Conservation (phyloP, 2,329 filamentous ascomycete genomes). For the Amauroascus niger region DNA sequence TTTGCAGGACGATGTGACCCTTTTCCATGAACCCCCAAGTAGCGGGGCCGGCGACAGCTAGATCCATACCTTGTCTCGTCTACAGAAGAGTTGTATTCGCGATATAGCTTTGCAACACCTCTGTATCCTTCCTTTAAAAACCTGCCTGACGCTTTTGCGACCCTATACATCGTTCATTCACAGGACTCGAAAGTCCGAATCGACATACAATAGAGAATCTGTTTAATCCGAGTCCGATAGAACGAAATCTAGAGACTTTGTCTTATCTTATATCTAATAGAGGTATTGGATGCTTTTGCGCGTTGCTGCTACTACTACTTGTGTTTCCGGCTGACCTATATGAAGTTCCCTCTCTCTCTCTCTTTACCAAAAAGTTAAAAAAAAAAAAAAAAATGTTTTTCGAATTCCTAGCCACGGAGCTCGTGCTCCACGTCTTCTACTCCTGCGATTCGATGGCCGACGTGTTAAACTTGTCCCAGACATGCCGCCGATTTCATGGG, state of each 20-base stretch:
- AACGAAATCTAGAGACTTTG: background rate
- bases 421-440: constrained; percentile 48
- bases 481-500: constrained; percentile 46
- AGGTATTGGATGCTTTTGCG: background rate
- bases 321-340: too few relatives aligned
- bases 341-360: too few relatives aligned
- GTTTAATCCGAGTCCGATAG: background rate
- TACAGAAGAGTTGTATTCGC: constrained; percentile 8
- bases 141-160: too few relatives aligned
- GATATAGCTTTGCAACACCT: constrained; percentile 1
- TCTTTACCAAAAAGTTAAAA: too few relatives aligned
- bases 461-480: constrained; percentile 45
- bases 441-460: constrained; percentile 45
- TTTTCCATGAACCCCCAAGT: constrained; percentile 24
- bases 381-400: constrained; percentile 48
- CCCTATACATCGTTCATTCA: background rate
- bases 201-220: background rate
- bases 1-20: constrained; percentile 15
- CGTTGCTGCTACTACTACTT: background rate
- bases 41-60: constrained; percentile 25
- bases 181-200: background rate
- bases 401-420: constrained; percentile 48
- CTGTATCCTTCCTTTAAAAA: background rate
- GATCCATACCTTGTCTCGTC: constrained; percentile 3
- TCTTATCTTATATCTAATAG: background rate